Conservation (phyloP, 2,329 filamentous ascomycete species). For the Hymenoscyphus occultus region DNA sequence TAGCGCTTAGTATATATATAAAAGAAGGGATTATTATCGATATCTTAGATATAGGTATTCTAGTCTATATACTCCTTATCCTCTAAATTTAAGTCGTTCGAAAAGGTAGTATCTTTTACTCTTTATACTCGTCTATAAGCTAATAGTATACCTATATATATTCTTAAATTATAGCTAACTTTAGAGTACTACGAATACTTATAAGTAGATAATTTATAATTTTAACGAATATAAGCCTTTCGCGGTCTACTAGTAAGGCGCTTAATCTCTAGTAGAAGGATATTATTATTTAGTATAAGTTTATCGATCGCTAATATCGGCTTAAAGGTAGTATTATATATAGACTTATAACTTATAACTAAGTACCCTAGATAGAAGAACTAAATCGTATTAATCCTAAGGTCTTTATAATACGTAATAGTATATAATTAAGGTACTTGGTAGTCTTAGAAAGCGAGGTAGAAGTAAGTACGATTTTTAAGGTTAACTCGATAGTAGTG, state of each 20-base stretch:
- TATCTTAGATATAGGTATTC: too few relatives aligned
- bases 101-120: background rate
- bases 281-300: background rate
- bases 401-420: background rate
- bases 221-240: background rate
- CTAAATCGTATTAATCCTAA: background rate
- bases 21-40: too few relatives aligned
- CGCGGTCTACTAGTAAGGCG: rapidly evolving
- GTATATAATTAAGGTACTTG: background rate
- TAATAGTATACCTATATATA: background rate
- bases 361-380: background rate
- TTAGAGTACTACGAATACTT: background rate
- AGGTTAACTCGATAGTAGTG: background rate
- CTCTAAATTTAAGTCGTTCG: rapidly evolving
- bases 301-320: background rate
- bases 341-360: background rate
- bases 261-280: background rate
- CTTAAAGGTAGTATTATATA: background rate
- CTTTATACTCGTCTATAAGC: background rate
- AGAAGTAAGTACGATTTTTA: background rate
- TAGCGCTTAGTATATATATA: too few relatives aligned
- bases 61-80: too few relatives aligned
- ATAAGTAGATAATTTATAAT: background rate
- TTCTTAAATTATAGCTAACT: background rate
- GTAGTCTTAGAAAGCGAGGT: background rate